phyloP scores from a whole-genome alignment of 2,329 filamentous ascomycete species.

The Penicillium sp. region DNA sequence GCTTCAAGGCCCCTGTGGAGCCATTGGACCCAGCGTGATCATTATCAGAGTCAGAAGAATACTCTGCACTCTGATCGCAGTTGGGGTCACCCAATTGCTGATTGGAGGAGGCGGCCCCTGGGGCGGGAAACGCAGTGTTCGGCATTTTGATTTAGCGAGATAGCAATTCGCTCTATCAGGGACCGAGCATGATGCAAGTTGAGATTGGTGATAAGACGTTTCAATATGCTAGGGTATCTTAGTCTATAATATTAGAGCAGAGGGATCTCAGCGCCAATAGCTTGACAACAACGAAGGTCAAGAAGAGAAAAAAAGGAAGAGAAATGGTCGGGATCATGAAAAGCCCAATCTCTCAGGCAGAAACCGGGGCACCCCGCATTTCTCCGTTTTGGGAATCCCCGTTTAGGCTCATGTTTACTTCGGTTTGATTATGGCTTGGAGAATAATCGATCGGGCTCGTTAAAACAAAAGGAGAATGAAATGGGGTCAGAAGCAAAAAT shows the following conservation, averaged over 20 bases:
- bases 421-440: no score
- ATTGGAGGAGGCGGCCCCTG: constrained; percentile 24
- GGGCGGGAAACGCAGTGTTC: constrained; percentile 29
- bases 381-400: constrained; percentile 16
- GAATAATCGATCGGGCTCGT: no score
- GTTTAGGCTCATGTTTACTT: neutral
- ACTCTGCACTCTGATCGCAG: constrained; percentile 36
- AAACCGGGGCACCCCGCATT: constrained; percentile 27
- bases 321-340: constrained; percentile 5
- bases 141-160: constrained; percentile 38
- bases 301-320: constrained; percentile 10
- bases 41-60: constrained; percentile 40
- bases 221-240: neutral
- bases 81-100: constrained; percentile 25
- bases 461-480: no score
- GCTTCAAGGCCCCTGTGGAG: constrained; percentile 34
- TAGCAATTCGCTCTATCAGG: constrained; percentile 18
- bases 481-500: no score
- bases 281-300: constrained; percentile 15
- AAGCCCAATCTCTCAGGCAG: constrained; percentile 19
- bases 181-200: constrained; percentile 22
- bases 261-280: constrained; percentile 8
- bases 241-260: neutral
- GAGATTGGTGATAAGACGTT: constrained; percentile 3
- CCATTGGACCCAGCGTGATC: constrained; percentile 31